phyloP scores from a whole-genome alignment of 805 yeast species.

The Barnettozyma siamensis region DNA sequence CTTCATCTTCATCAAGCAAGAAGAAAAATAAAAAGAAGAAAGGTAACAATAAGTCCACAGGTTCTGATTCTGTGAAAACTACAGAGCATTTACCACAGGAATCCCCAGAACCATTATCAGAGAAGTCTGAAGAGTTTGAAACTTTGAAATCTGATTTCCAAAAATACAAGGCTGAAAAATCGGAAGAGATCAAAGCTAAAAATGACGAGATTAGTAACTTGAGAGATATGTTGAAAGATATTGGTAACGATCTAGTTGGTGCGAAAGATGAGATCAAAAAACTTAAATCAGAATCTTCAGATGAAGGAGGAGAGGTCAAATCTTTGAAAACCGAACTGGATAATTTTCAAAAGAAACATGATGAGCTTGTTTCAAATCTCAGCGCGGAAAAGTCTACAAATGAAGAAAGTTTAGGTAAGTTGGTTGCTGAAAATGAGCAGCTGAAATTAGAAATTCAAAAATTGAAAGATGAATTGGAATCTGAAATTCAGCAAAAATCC shows the following conservation, averaged over 20 bases:
- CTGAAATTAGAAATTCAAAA: background rate
- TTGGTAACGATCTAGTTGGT: slow-evolving; percentile 76
- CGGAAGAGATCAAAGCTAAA: slow-evolving; percentile 32
- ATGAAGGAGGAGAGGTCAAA: slow-evolving; percentile 8
- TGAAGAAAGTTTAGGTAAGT: background rate
- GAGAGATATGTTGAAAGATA: slow-evolving; percentile 67
- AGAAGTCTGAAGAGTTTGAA: slow-evolving; percentile 1
- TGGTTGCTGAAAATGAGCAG: slow-evolving; percentile 5
- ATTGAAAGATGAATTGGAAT: background rate
- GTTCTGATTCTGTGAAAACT: slow-evolving; percentile 18
- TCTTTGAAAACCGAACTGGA: slow-evolving; percentile 31
- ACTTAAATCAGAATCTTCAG: slow-evolving; percentile 10
- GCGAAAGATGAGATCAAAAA: slow-evolving; percentile 55
- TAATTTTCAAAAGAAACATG: slow-evolving; percentile 24
- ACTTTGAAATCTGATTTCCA: slow-evolving; percentile 4
- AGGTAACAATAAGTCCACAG: slow-evolving; percentile 9
- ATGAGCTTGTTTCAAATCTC: no score
- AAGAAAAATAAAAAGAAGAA: slow-evolving; percentile 20
- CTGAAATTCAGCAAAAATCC: background rate
- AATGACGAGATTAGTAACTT: slow-evolving; percentile 61
- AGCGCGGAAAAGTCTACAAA: slow-evolving; percentile 22
- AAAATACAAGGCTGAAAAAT: slow-evolving; percentile 18
- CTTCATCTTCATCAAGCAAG: slow-evolving; percentile 6
- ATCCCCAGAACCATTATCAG: background rate
- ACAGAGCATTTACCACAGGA: slow-evolving; percentile 18